phyloP scores from a whole-genome alignment of 352 stramenopile genomes.

The Phytophthora crassamura region DNA sequence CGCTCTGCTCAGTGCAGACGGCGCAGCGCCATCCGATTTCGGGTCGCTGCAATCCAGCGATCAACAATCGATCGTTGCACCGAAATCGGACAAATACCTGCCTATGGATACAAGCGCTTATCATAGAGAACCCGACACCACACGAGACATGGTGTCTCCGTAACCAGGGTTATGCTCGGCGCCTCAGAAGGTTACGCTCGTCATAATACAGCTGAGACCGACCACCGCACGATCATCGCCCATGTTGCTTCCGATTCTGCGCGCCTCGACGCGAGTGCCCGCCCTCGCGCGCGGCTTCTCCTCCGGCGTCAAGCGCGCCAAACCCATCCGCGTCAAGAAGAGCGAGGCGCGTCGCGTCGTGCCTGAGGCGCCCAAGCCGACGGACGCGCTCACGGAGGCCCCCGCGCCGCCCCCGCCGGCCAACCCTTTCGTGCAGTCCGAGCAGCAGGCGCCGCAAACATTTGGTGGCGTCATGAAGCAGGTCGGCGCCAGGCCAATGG shows the following conservation, averaged over 20 bases:
- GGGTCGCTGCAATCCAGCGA: neutral
- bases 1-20: slow-evolving; percentile 23
- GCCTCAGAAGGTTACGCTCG: neutral
- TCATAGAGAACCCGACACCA: too few species aligned
- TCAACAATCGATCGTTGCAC: slow-evolving; percentile 16
- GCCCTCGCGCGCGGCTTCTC: slow-evolving; percentile 43
- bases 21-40: slow-evolving; percentile 5
- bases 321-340: slow-evolving; percentile 77
- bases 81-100: neutral
- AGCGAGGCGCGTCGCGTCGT: slow-evolving; percentile 64
- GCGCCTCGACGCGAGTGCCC: slow-evolving; percentile 4
- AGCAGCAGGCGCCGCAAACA: slow-evolving; percentile 59
- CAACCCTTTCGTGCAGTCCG: slow-evolving; percentile 38
- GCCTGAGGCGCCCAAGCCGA: slow-evolving; percentile 51
- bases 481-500: slow-evolving; percentile 29
- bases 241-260: slow-evolving; percentile 18
- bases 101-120: too few species aligned
- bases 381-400: slow-evolving; percentile 50
- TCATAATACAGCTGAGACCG: too few species aligned
- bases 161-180: too few species aligned
- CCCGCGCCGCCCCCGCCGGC: slow-evolving; percentile 28
- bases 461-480: slow-evolving; percentile 75
- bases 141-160: too few species aligned
- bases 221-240: neutral
- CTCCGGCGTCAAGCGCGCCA: slow-evolving; percentile 56